These are phyloP conservation scores for Arxiozyma telluris DNA, from an alignment of 1,139 yeast genomes.

Conservation along the genomic window DNA sequence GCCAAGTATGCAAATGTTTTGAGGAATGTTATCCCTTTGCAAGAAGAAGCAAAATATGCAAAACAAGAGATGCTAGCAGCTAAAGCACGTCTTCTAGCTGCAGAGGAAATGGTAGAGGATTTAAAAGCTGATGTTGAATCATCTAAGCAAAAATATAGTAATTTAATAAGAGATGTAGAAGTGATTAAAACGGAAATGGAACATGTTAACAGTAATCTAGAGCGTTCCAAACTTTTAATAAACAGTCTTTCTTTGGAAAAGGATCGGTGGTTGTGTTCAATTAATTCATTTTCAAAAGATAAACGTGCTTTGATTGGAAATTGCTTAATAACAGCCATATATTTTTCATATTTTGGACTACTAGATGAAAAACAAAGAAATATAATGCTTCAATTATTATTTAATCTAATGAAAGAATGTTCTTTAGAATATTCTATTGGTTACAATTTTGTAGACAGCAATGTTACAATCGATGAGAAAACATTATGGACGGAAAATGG, in stretches of 20 bases:
- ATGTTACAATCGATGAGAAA: constrained; percentile 37
- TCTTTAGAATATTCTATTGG: constrained; percentile 39
- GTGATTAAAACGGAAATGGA: constrained; percentile 62
- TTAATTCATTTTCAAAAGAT: constrained; percentile 41
- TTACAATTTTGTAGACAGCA: constrained; percentile 32
- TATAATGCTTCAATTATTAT: constrained; percentile 37
- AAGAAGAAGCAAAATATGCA: constrained; percentile 52
- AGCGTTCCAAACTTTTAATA: constrained; percentile 53
- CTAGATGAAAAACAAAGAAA: constrained; percentile 47
- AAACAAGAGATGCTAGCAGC: constrained; percentile 58
- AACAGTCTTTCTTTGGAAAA: constrained; percentile 60
- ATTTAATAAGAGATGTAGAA: constrained; percentile 70
- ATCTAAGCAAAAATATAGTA: constrained; percentile 63
- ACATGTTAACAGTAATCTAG: constrained; percentile 51
- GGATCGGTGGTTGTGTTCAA: constrained; percentile 62
- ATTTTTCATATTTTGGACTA: constrained; percentile 52
- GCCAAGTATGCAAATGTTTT: constrained; percentile 59
- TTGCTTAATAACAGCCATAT: constrained; percentile 54
- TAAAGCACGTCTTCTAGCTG: constrained; percentile 60
- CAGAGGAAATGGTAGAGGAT: constrained; percentile 73
- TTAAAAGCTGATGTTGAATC: constrained; percentile 58
- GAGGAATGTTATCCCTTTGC: constrained; percentile 65
- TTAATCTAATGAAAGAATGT: constrained; percentile 31
- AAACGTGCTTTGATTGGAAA: constrained; percentile 53
- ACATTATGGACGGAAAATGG: constrained; percentile 47